A percentile compares a stretch with the other conserved stretches of the same genome.
phyloP scores from a whole-genome alignment of 192 early-diverging fungal species.

The Mortierella antarctica region DNA sequence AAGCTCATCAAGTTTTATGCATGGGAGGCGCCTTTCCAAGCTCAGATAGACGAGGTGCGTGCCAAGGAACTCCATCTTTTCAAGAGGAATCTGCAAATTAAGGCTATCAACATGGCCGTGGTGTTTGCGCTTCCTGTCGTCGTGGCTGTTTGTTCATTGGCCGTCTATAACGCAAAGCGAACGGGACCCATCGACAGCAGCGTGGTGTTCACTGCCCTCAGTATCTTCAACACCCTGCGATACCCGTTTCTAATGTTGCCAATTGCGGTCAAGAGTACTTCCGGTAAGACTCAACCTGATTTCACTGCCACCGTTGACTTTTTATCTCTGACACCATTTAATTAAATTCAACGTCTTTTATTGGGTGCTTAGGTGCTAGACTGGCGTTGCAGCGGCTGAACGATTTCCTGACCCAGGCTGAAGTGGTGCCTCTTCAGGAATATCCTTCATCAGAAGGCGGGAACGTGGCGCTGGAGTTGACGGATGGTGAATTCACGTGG shows the following conservation, averaged over 20 bases:
- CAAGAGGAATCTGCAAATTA: constrained; percentile 59
- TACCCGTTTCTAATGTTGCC: constrained; percentile 60
- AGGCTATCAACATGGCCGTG: constrained; percentile 72
- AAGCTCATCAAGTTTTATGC: constrained; percentile 77
- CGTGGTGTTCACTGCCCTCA: constrained; percentile 60
- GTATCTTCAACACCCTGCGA: constrained; percentile 60
- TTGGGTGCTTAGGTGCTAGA: constrained; percentile 14
- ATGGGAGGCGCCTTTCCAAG: constrained; percentile 53
- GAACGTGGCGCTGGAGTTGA: constrained; percentile 12
- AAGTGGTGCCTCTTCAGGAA: constrained; percentile 59
- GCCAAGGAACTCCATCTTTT: constrained; percentile 19
- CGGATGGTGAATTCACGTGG: constrained; percentile 54
- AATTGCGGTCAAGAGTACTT: constrained; percentile 49
- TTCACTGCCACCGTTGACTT: too few relatives aligned
- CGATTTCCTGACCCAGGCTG: constrained; percentile 44
- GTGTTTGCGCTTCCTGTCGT: constrained; percentile 62
- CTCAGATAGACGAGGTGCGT: constrained; percentile 61
- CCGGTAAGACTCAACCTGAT: constrained; percentile 6
- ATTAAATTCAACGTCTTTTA: not conserved
- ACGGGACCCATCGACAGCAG: constrained; percentile 29
- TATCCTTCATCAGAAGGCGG: constrained; percentile 36
- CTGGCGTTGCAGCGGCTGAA: constrained; percentile 27
- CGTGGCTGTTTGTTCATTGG: constrained; percentile 47
- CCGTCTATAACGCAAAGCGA: constrained; percentile 37
- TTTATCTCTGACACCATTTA: not conserved